Evolutionary conservation across 2,329 filamentous ascomycete genomes (phyloP).

Genomic region (Davidsoniella virescens): DNA sequence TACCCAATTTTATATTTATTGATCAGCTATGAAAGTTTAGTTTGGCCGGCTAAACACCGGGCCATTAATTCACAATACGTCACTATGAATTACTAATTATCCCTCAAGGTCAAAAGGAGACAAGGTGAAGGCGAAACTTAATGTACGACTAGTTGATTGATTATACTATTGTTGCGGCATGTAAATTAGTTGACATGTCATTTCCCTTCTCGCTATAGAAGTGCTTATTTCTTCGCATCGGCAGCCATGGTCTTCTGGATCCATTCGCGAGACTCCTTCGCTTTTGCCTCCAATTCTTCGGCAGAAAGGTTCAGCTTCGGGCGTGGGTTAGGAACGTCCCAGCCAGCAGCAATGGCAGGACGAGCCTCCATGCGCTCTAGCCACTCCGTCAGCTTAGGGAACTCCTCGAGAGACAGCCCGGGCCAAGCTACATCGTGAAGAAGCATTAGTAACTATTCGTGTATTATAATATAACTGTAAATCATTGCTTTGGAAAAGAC

Average conservation of each 20-base stretch:
- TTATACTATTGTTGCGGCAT: too few species aligned
- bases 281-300: slow-evolving; percentile 40
- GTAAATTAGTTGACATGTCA: too few species aligned
- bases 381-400: slow-evolving; percentile 64
- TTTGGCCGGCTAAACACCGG: not conserved
- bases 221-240: slow-evolving; percentile 35
- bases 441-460: not conserved
- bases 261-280: slow-evolving; percentile 40
- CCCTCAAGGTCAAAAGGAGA: too few species aligned
- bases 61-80: too few species aligned
- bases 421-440: slow-evolving; percentile 21
- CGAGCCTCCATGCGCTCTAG: slow-evolving; percentile 52
- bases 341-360: slow-evolving; percentile 58
- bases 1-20: not conserved
- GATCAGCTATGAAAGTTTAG: not conserved
- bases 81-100: too few species aligned
- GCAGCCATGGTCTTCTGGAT: slow-evolving; percentile 53
- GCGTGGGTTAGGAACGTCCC: slow-evolving; percentile 52
- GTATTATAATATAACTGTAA: not conserved
- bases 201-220: too few species aligned
- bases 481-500: slow-evolving; percentile 14
- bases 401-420: slow-evolving; percentile 49
- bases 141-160: too few species aligned
- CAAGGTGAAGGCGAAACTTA: too few species aligned
- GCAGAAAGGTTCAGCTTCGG: slow-evolving; percentile 30